Base-by-base conservation (phyloP, 352 stramenopile genomes). In the Hyaloperonospora arabidopsidis region DNA sequence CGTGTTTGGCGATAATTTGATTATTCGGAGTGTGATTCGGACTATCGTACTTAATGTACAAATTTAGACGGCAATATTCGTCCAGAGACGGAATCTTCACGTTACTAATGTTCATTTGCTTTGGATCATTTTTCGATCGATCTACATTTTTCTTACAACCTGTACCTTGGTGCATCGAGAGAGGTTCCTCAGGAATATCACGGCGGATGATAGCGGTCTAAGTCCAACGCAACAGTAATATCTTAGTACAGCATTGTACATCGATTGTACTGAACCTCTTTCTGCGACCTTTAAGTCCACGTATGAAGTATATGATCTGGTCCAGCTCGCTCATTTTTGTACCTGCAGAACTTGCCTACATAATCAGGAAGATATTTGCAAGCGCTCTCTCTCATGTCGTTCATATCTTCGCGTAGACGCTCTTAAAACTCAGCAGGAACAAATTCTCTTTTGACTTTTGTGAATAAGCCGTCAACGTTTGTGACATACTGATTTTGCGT, bases 201-300 rank as follows among this genome's bases (percentile, higher is more conserved):
- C 7, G 7, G 32, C 32, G 32, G 7, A 13, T 38, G 32, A 38
- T 7, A 38, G 32, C 32, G 32, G 32, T 38, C 32, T 13, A 38
- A 38, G 32, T 38, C 32, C 32, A 38, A 38, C 32, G 32, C 32
- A 13, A 38, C 32, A 13, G 32, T 13, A 38, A 38, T 38, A 38
- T 7, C 32, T 38, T 38, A 13, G 13, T 13, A 13, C 32, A 38
- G 32, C 13, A 13, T 38, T 38, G 32, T 38, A 38, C 32, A 38
- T 7, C 32, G 32, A 38, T 13, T 29, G 29, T 41, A 18, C 45
- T 66, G 40, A 50, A 66, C 49, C 59, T 72, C 59, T 23, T 65
- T 49, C n/a, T 68, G 11, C 22, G 49, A 41, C 34, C n/a, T 11
- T 12, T 22, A 39, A 39, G 28, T 39, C 45, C 34, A 34, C 46